Evolutionary conservation across 805 yeast genomes (phyloP).

Genomic region (Wickerhamomyces queroliae): DNA sequence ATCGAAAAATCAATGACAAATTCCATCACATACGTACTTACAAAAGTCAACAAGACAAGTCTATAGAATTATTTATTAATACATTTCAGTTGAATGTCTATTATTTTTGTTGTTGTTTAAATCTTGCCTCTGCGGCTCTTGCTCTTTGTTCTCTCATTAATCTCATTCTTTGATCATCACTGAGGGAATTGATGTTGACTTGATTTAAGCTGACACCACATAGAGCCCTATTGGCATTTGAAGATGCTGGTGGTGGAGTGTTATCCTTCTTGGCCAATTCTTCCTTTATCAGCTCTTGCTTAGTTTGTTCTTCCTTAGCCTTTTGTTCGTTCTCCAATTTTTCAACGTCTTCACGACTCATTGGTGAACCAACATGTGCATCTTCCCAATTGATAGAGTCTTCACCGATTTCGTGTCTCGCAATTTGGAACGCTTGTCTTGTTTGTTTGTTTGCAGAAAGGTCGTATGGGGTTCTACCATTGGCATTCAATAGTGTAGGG

Average conservation of each 20-base stretch:
- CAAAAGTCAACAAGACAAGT: slow-evolving; percentile 28
- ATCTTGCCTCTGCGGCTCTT: slow-evolving; percentile 90
- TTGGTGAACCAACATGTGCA: slow-evolving; percentile 59
- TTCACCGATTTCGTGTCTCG: slow-evolving; percentile 67
- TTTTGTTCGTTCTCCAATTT: slow-evolving; percentile 30
- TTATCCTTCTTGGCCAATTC: slow-evolving; percentile 38
- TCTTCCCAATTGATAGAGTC: slow-evolving; percentile 59
- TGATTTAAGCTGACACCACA: slow-evolving; percentile 25
- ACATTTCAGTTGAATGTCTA: not conserved
- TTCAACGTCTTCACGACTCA: slow-evolving; percentile 51
- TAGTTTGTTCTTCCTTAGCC: slow-evolving; percentile 31
- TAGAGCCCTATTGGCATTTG: slow-evolving; percentile 30
- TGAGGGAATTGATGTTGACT: slow-evolving; percentile 52
- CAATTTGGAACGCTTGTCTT: slow-evolving; percentile 57
- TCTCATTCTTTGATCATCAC: slow-evolving; percentile 67
- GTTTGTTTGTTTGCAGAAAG: slow-evolving; percentile 43
- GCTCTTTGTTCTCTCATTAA: slow-evolving; percentile 94
- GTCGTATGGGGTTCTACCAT: slow-evolving; percentile 67
- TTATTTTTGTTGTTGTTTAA: slow-evolving; percentile 28
- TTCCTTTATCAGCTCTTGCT: slow-evolving; percentile 35
- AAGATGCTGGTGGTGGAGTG: slow-evolving; percentile 24
- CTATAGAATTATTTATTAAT: slow-evolving; percentile 9
- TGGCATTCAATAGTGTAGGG: slow-evolving; percentile 49
- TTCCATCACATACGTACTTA: slow-evolving; percentile 34
- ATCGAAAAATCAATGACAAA: slow-evolving; percentile 18